Evolutionary conservation across 164 flowering plant genomes (phyloP).

Genomic region (Santalum album): DNA sequence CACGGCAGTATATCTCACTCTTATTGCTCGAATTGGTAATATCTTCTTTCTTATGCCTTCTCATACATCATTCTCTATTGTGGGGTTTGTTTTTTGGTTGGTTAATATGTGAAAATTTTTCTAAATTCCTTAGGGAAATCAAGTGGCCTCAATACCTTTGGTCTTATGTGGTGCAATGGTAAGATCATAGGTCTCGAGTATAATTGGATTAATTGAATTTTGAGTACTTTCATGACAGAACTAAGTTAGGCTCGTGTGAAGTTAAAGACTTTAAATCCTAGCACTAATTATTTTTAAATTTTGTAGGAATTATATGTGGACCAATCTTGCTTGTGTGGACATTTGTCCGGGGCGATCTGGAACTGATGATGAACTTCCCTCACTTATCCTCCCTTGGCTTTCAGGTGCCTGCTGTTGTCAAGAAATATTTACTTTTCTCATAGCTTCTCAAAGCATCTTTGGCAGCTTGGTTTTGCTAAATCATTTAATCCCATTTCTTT

Average conservation of each 20-base stretch:
- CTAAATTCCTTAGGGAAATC: constrained; percentile 39
- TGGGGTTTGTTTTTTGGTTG: background rate
- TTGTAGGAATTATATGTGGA: constrained; percentile 30
- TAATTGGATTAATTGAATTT: background rate
- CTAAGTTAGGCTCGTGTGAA: no score
- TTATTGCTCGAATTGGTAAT: constrained; percentile 37
- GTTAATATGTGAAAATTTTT: constrained; percentile 1
- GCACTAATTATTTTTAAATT: background rate
- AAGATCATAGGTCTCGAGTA: constrained; percentile 7
- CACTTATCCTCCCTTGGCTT: constrained; percentile 27
- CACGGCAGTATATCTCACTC: constrained; percentile 39
- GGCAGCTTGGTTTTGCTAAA: background rate
- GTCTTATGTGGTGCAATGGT: constrained; percentile 74
- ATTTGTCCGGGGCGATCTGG: constrained; percentile 25
- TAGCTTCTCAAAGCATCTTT: background rate
- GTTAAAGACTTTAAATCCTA: no score
- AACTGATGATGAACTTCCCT: constrained; percentile 24
- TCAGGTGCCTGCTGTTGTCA: constrained; percentile 21
- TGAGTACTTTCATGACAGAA: background rate
- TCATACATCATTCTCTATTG: background rate
- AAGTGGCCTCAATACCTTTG: constrained; percentile 58
- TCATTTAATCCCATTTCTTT: background rate
- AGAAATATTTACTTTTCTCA: background rate
- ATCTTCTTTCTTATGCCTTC: background rate
- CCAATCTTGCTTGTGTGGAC: constrained; percentile 36